Evolutionary conservation across 768 basidiomycete genomes (phyloP).

Genomic region (Mycena filopes): DNA sequence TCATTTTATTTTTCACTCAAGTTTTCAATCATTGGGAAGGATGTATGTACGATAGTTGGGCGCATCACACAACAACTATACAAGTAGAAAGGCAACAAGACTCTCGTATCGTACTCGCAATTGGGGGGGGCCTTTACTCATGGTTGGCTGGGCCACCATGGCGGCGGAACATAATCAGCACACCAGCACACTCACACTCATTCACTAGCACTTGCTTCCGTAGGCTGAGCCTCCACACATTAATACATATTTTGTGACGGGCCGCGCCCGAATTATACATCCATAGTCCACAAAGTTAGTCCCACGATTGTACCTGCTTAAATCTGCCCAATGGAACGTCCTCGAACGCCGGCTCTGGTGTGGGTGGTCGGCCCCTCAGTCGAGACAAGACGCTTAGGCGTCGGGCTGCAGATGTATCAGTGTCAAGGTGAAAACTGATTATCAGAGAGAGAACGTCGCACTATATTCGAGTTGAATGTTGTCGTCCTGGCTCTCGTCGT

Average conservation of each 20-base stretch:
- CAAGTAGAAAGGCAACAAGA: constrained; percentile 24
- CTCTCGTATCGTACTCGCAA: constrained; percentile 17
- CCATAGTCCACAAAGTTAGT: constrained; percentile 21
- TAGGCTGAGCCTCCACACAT: constrained; percentile 28
- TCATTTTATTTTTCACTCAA: constrained; percentile 30
- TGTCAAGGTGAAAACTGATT: constrained; percentile 14
- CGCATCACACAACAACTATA: constrained; percentile 16
- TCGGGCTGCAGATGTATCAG: constrained; percentile 47
- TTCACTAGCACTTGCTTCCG: constrained; percentile 8
- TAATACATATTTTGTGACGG: constrained; percentile 31
- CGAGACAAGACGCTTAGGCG: constrained; percentile 64
- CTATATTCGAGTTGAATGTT: constrained; percentile 73
- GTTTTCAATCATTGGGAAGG: constrained; percentile 28
- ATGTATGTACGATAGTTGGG: constrained; percentile 35
- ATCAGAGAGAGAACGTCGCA: constrained; percentile 36
- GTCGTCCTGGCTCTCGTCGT: constrained; percentile 76
- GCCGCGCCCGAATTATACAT: constrained; percentile 27
- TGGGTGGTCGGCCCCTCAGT: constrained; percentile 61
- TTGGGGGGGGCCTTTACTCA: constrained; percentile 13
- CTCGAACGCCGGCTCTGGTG: constrained; percentile 51
- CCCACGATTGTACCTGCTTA: constrained; percentile 30
- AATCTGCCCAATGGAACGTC: constrained; percentile 29
- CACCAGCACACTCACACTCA: constrained; percentile 21
- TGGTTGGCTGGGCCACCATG: constrained; percentile 34
- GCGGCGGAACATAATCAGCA: constrained; percentile 10